phyloP scores from a whole-genome alignment of 2,329 filamentous ascomycete genomes.

The Ophiostoma perfectum region DNA sequence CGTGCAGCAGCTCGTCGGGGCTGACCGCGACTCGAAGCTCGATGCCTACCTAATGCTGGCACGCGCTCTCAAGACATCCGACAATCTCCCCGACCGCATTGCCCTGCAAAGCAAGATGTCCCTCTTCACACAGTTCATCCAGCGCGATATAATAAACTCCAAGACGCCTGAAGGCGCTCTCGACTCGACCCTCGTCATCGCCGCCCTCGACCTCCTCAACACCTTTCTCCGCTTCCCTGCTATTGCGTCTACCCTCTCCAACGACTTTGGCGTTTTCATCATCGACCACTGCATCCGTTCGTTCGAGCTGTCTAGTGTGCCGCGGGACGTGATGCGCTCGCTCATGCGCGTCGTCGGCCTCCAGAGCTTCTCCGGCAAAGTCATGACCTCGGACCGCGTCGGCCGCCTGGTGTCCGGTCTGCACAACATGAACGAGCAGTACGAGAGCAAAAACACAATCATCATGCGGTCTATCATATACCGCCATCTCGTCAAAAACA shows the following conservation, averaged over 20 bases:
- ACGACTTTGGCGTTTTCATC: constrained; percentile 74
- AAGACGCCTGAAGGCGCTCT: constrained; percentile 50
- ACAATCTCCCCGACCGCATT: constrained; percentile 70
- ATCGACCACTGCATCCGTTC: constrained; percentile 73
- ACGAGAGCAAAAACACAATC: constrained; percentile 71
- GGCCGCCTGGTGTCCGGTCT: constrained; percentile 65
- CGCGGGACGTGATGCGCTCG: constrained; percentile 73
- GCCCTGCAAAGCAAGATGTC: constrained; percentile 71
- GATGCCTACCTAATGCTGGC: constrained; percentile 84
- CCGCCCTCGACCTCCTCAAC: constrained; percentile 71
- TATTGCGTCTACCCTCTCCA: constrained; percentile 64
- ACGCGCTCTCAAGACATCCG: constrained; percentile 71
- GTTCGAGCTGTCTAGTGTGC: constrained; percentile 60
- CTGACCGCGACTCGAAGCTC: constrained; percentile 64
- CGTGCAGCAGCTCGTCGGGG: constrained; percentile 70
- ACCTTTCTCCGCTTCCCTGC: constrained; percentile 70
- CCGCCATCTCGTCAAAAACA: constrained; percentile 63
- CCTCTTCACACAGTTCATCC: constrained; percentile 73
- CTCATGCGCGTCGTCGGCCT: constrained; percentile 75
- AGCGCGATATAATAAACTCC: constrained; percentile 64
- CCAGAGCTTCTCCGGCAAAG: constrained; percentile 69
- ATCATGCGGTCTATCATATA: constrained; percentile 75
- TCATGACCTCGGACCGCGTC: constrained; percentile 67
- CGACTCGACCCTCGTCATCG: constrained; percentile 67
- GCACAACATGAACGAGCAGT: constrained; percentile 64